Conservation (phyloP, 2,329 filamentous ascomycete species). For the Purpureocillium takamizusanense region DNA sequence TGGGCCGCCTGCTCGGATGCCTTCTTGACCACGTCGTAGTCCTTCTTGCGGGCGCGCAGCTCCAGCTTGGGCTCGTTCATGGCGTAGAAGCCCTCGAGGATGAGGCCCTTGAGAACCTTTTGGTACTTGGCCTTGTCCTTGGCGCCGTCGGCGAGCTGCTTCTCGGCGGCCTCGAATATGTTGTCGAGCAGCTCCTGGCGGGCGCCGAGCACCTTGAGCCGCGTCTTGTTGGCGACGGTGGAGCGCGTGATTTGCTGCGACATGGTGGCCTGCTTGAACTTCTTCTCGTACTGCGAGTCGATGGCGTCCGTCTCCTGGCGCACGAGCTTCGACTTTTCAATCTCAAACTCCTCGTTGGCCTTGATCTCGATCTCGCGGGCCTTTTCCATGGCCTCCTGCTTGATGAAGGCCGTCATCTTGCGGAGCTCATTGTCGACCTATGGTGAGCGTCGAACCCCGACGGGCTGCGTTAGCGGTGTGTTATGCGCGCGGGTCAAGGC, state of each 20-base stretch:
- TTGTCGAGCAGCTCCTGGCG: slow-evolving; percentile 85
- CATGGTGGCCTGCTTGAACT: slow-evolving; percentile 98
- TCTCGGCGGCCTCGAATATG: slow-evolving; percentile 74
- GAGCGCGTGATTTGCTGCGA: slow-evolving; percentile 97
- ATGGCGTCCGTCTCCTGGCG: slow-evolving; percentile 90
- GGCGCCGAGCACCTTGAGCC: slow-evolving; percentile 77
- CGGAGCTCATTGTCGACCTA: slow-evolving; percentile 96
- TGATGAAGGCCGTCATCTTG: slow-evolving; percentile 99
- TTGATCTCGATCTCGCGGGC: slow-evolving; percentile 96
- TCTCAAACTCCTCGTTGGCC: slow-evolving; percentile 97
- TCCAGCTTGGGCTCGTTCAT: slow-evolving; percentile 71
- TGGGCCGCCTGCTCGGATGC: slow-evolving; percentile 67
- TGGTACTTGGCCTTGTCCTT: slow-evolving; percentile 70
- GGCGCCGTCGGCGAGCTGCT: slow-evolving; percentile 56
- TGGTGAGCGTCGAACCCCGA: slow-evolving; percentile 1
- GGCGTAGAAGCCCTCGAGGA: slow-evolving; percentile 86
- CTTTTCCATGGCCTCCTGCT: slow-evolving; percentile 95
- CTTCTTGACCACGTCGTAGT: slow-evolving; percentile 66
- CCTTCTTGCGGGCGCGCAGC: slow-evolving; percentile 70
- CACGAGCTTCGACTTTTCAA: slow-evolving; percentile 98
- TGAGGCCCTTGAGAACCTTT: slow-evolving; percentile 64
- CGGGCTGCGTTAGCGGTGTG: neutral
- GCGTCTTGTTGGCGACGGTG: slow-evolving; percentile 91
- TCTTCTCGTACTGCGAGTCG: slow-evolving; percentile 91
- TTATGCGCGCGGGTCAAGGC: too few relatives aligned